These are phyloP conservation scores for Acorus calamus DNA, from an alignment of 106 monocot species.

Conservation along the genomic window DNA sequence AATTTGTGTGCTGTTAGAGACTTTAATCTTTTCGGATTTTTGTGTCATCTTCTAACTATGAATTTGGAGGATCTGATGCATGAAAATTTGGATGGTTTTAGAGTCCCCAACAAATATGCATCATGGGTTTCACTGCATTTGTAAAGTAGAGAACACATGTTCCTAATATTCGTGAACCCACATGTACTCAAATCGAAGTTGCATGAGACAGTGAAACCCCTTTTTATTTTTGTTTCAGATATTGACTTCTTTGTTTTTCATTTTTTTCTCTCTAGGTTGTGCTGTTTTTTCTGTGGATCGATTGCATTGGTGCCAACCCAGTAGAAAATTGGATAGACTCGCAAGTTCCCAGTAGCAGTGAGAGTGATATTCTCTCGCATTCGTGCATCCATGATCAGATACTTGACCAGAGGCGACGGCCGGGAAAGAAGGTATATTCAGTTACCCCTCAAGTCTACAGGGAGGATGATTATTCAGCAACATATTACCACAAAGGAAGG, in stretches of 20 bases:
- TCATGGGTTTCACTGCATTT: too few species aligned
- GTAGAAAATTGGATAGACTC: conserved; percentile 13
- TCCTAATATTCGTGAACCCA: too few species aligned
- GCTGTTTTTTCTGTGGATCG: conserved; percentile 19
- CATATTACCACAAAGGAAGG: conserved; percentile 42
- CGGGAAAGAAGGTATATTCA: conserved; percentile 75
- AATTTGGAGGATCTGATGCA: too few species aligned
- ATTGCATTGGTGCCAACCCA: conserved; percentile 1
- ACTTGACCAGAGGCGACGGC: conserved; percentile 66
- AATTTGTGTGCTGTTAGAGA: too few species aligned
- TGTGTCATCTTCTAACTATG: too few species aligned
- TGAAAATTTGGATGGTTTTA: too few species aligned
- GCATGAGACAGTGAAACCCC: background rate
- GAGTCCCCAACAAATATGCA: too few species aligned
- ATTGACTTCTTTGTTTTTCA: background rate
- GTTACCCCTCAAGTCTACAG: conserved; percentile 83
- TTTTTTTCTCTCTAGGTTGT: conserved; percentile 26
- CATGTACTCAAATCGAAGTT: background rate
- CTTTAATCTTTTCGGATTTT: too few species aligned
- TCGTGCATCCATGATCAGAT: conserved; percentile 98
- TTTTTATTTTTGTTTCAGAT: background rate
- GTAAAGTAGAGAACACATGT: too few species aligned
- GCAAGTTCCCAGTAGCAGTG: conserved; percentile 23
- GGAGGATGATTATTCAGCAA: conserved; percentile 12
- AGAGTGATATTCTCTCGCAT: conserved; percentile 49